Base-by-base conservation (phyloP, 164 flowering plant species). In the Aristolochia contorta region DNA sequence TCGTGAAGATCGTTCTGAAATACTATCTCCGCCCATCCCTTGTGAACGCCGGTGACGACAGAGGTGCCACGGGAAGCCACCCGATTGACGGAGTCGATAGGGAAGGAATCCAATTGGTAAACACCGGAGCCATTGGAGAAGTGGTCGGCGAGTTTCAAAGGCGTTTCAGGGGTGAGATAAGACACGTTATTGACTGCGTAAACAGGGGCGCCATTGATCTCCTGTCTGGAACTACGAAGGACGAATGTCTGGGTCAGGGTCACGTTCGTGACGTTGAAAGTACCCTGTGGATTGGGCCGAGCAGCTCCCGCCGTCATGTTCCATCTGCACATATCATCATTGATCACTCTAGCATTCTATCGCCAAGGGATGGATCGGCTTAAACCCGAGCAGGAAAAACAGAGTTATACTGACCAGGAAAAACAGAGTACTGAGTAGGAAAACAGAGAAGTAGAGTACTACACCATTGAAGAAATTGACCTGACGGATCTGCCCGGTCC, bases 211-310 rank as follows among this genome's bases (percentile, higher is more conserved):
- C 65, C 73, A 15, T 64, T 13, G 50, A 81, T 75, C n/a, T 52
- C 32, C 0, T 66, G 75, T 23, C 0, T 47, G 2, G 72, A 70
- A 9, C 62, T 71, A 1, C 68, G 75, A 23, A 88, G 87, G 54
- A 77, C 52, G 58, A 84, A 79, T 7, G 81, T 80, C 46, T 79
- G 82, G 0, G 79, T 48, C 0, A 85, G 7, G 8, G 84, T 72
- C 41, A 78, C 75, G 37, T 79, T 82, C 10, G 75, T 4, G 6
- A 77, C 82, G 22, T 80, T 80, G 73, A 82, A 87, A 10, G 86
- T 64, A 47, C 91, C 91, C 60, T 87, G 96, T 24, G 84, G 86
- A 49, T 87, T 87, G 12, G 95, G 95, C 73, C 95, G 75, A 32
- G 95, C 89, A 14, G 87, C 95, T 51, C 96, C 87, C 0, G 87